phyloP scores from a whole-genome alignment of 176 grass and related monocot species.

The Typha latifolia region DNA sequence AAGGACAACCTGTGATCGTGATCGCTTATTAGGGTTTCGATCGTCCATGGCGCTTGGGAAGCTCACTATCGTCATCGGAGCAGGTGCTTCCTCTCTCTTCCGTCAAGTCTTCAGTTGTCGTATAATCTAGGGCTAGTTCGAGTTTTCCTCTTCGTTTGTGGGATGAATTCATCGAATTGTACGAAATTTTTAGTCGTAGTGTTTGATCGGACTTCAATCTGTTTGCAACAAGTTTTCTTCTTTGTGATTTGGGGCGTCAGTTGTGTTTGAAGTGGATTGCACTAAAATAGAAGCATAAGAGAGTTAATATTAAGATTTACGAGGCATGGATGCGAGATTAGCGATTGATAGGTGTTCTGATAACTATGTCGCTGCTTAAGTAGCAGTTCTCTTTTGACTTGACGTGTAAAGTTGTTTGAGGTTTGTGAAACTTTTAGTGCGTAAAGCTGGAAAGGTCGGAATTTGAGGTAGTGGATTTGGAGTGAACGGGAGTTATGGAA shows the following conservation, averaged over 20 bases:
- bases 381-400: too few relatives aligned
- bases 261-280: neutral
- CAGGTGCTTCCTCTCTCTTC: constrained; percentile 5
- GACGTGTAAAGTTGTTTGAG: too few relatives aligned
- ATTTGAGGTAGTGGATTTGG: too few relatives aligned
- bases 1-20: neutral
- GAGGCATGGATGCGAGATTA: too few relatives aligned
- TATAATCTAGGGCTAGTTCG: neutral
- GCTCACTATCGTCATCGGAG: constrained; percentile 23
- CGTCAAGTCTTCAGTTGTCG: neutral
- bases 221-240: neutral
- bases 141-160: neutral
- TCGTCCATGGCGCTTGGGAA: constrained; percentile 21
- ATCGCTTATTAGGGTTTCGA: constrained; percentile 2
- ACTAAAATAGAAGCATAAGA: neutral
- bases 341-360: too few relatives aligned
- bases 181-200: neutral
- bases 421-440: too few relatives aligned
- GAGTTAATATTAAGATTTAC: neutral
- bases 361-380: too few relatives aligned
- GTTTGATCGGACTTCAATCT: neutral
- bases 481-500: too few relatives aligned
- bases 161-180: neutral
- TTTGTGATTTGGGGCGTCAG: neutral
- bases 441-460: too few relatives aligned